Percentiles rank a stretch among this genome's conserved stretches.
phyloP scores from a whole-genome alignment of 352 stramenopile genomes.

The Peronospora belbahrii region DNA sequence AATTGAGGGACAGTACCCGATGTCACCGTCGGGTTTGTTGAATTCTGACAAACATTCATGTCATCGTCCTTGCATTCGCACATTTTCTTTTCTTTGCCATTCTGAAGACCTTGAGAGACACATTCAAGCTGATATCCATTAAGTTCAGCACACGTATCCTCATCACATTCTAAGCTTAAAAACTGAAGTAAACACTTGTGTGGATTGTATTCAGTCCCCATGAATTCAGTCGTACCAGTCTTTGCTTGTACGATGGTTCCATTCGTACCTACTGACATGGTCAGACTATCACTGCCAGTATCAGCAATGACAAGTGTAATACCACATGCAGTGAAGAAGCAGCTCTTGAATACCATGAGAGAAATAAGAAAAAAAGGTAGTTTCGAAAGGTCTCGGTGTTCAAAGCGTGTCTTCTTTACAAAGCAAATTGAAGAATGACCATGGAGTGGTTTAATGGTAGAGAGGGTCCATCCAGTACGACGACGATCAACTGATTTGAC shows the following conservation, averaged over 20 bases:
- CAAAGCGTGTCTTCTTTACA: too few species aligned
- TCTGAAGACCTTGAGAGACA: slow-evolving; percentile 44
- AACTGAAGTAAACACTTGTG: slow-evolving; percentile 64
- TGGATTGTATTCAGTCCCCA: slow-evolving; percentile 65
- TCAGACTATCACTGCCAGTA: slow-evolving; percentile 18
- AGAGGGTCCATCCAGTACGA: too few species aligned
- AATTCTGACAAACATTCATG: slow-evolving; percentile 42
- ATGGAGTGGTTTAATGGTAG: too few species aligned
- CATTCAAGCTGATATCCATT: slow-evolving; percentile 70
- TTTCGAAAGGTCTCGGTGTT: too few species aligned
- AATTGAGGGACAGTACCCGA: slow-evolving; percentile 47
- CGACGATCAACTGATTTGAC: too few species aligned
- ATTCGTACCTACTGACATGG: slow-evolving; percentile 52
- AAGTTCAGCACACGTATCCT: slow-evolving; percentile 48
- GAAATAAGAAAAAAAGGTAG: too few species aligned
- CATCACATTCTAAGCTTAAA: slow-evolving; percentile 47
- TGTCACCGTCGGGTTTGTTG: slow-evolving; percentile 25
- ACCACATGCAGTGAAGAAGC: slow-evolving; percentile 14
- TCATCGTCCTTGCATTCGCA: slow-evolving; percentile 48
- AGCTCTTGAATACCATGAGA: slow-evolving; percentile 9
- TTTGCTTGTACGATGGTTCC: slow-evolving; percentile 47
- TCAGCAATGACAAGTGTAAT: slow-evolving; percentile 1
- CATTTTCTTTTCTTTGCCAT: slow-evolving; percentile 60
- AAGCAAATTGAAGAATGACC: too few species aligned
- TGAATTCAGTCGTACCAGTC: slow-evolving; percentile 42